Base-by-base conservation (phyloP, 306 rosid species). In the Nissolia schottii region DNA sequence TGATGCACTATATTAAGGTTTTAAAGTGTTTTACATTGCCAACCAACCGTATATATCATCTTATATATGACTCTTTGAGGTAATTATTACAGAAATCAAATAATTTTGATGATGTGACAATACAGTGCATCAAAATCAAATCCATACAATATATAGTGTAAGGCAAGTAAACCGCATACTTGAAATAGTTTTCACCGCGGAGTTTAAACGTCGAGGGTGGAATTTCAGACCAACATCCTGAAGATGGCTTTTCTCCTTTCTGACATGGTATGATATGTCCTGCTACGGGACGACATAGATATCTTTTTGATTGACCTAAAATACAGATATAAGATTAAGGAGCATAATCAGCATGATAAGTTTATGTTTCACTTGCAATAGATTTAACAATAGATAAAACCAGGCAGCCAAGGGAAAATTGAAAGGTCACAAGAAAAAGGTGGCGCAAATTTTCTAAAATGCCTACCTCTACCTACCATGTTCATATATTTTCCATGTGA, bases 221-320 rank as follows among this genome's bases (percentile, higher is more conserved):
- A 85, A 94, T 89, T 87, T 87, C 96, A 50, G 89, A 89, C 99
- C 99, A 94, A 79, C 87, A 86, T 77, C 96, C 96, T 15, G 82
- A 29, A 27, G 77, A 74, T 25, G 61, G 62, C 82, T 82, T 89
- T 67, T 86, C 97, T 74, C 84, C 86, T 40, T 64, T 82, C 70
- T 85, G 87, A 51, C 80, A 74, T 50, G 97, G 95, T 70, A 91
- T 80, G 41, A 40, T 83, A 35, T 34, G 79, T 66, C 97, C 99
- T 13, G 90, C 92, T 85, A 60, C 74, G 3, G 99, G 97, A 34
- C 74, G 87, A 62, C 31, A 71, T 48, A 94, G 7, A 62, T 60
- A 89, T 80, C 79, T 79, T 85, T 76, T 88, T 66, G 99, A 89
- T 76, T 85, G 88, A 74, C 90, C 99, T n/a, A 70, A 11, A 70